Base-by-base conservation (phyloP, 805 yeast genomes). In the Saturnispora ahearnii region DNA sequence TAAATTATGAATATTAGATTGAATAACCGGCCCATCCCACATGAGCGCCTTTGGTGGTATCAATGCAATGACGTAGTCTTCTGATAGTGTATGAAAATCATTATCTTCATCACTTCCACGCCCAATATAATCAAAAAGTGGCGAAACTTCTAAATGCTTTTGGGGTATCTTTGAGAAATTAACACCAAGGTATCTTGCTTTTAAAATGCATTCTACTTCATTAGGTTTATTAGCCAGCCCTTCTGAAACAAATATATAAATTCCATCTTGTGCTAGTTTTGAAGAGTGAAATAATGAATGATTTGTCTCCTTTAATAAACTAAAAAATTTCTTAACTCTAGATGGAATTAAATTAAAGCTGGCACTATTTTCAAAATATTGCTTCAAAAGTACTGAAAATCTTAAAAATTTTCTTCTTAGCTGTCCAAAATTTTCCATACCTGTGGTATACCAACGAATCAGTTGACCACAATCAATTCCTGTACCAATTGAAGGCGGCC, bases 11-110 rank as follows among this genome's bases (percentile, higher is more conserved):
- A 78, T 63, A 12, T 73, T 71, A 15, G 50, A 44, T 41, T 80
- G 76, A 36, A 82, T 73, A 54, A 84, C 81, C 15, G 78, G 74
- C 4, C 97, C 97, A 53, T 85, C 89, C 98, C 98, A 91, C 45
- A 86, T 79, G 65, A 90, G 76, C 0, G 96, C 95, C 58, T 87
- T 87, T 2, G 82, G 74, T 0, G 96, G 89, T 58, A 87, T 81
- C 4, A 90, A 65, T 0, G 87, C 83, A 28, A 89, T 58, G 12
- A 87, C 75, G 55, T 86, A 87, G 0, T 88, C 86, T 28, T 56
- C 50, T 13, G 46, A 24, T 36, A 48, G 41, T 1, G 38, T n/a
- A 22, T 45, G 54, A 24, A 55, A 53, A 22, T 53, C 55, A 44
- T 48, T 50, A 15, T 41, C 51, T 24, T 48, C 58, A 32, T 51